A percentile compares a stretch with the other conserved stretches of the same genome.
phyloP scores from a whole-genome alignment of 2,329 filamentous ascomycete species.

The Lachnellula occidentalis region DNA sequence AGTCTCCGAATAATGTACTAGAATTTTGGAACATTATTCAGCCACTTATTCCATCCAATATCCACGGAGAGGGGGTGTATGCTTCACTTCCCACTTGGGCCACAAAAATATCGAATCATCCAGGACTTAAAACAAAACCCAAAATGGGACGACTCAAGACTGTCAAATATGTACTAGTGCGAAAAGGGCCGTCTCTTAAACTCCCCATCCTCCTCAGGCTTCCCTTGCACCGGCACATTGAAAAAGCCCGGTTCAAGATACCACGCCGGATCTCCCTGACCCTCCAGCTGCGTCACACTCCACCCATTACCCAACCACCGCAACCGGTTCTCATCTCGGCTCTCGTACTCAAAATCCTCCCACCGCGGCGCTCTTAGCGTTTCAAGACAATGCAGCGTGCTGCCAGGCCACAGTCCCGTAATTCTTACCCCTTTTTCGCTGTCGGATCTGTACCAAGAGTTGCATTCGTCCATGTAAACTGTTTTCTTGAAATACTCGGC shows the following conservation, averaged over 20 bases:
- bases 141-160: neutral
- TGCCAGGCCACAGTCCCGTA: slow-evolving; percentile 38
- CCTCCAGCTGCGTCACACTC: slow-evolving; percentile 37
- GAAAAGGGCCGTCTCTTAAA: slow-evolving; percentile 34
- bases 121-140: neutral
- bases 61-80: too few species aligned
- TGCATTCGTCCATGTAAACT: slow-evolving; percentile 41
- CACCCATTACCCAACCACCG: slow-evolving; percentile 39
- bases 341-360: slow-evolving; percentile 43
- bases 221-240: slow-evolving; percentile 32
- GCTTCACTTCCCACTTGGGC: too few species aligned
- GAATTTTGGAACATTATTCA: too few species aligned
- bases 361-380: slow-evolving; percentile 46
- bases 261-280: slow-evolving; percentile 35
- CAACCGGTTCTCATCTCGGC: slow-evolving; percentile 34
- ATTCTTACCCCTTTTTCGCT: slow-evolving; percentile 36
- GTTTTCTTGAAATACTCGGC: slow-evolving; percentile 48
- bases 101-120: too few species aligned
- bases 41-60: too few species aligned
- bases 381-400: slow-evolving; percentile 37
- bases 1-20: too few species aligned
- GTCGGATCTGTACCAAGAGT: slow-evolving; percentile 26
- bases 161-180: slow-evolving; percentile 25
- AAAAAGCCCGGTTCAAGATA: slow-evolving; percentile 37
- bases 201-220: slow-evolving; percentile 34